These are phyloP conservation scores for Candida montana DNA, from an alignment of 805 yeast genomes.

Conservation along the genomic window DNA sequence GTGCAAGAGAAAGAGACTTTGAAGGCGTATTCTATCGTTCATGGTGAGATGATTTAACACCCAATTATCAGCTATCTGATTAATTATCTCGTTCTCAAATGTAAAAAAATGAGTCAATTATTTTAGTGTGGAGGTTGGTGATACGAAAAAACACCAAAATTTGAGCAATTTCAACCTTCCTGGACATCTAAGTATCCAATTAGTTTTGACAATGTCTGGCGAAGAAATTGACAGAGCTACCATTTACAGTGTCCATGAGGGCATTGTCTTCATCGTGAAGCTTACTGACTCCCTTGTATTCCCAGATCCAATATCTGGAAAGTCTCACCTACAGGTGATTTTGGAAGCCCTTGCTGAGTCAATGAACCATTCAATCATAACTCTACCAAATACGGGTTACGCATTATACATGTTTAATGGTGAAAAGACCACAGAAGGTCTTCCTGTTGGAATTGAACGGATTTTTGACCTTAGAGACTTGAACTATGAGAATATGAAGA, in stretches of 20 bases:
- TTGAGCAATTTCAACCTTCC: too few relatives aligned
- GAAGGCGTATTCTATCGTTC: too few relatives aligned
- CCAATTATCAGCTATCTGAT: too few relatives aligned
- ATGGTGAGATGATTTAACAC: too few relatives aligned
- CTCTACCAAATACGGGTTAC: slow-evolving; percentile 63
- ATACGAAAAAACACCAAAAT: too few relatives aligned
- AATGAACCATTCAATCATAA: slow-evolving; percentile 59
- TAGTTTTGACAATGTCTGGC: not conserved
- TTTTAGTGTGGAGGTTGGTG: too few relatives aligned
- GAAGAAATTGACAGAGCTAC: not conserved
- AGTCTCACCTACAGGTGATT: slow-evolving; percentile 45
- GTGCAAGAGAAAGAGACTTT: too few relatives aligned
- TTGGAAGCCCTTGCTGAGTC: slow-evolving; percentile 55
- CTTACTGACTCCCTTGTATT: slow-evolving; percentile 41
- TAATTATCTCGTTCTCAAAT: too few relatives aligned
- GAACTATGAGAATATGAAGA: slow-evolving; percentile 53
- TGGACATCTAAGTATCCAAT: too few relatives aligned
- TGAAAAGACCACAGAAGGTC: slow-evolving; percentile 28
- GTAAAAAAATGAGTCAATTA: too few relatives aligned
- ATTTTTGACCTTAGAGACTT: slow-evolving; percentile 51
- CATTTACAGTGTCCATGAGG: slow-evolving; percentile 50
- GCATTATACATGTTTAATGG: slow-evolving; percentile 66
- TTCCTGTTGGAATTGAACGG: slow-evolving; percentile 40
- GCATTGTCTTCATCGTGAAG: slow-evolving; percentile 59
- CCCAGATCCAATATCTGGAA: slow-evolving; percentile 31